phyloP scores from a whole-genome alignment of 768 basidiomycete species.

The Amanita brunnescens region DNA sequence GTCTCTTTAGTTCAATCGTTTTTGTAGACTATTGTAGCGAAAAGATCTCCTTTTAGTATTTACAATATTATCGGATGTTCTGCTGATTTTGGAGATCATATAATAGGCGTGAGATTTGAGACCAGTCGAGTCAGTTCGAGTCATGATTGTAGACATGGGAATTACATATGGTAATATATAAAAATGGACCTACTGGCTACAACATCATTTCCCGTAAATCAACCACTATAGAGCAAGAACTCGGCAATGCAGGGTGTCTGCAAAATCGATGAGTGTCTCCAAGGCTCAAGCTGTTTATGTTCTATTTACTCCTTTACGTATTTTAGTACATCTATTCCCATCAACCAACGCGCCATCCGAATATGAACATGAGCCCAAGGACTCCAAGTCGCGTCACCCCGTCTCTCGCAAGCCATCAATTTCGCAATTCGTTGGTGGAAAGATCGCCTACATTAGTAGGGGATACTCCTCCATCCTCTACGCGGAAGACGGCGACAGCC shows the following conservation, averaged over 20 bases:
- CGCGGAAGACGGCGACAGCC: not conserved
- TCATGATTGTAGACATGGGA: not conserved
- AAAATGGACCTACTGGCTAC: not conserved
- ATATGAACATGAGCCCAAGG: not conserved
- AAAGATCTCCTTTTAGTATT: too few relatives aligned
- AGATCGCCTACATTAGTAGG: constrained; percentile 3
- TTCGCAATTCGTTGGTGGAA: not conserved
- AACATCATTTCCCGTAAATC: not conserved
- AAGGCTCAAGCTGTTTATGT: not conserved
- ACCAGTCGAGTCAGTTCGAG: too few relatives aligned
- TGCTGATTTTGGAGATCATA: too few relatives aligned
- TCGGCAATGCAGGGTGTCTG: not conserved
- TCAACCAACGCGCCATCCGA: not conserved
- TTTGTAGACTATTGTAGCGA: too few relatives aligned
- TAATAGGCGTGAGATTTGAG: not conserved
- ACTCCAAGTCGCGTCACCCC: not conserved
- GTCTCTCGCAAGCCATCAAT: not conserved
- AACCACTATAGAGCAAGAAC: not conserved
- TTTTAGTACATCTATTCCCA: not conserved
- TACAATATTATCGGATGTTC: too few relatives aligned
- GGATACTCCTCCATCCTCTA: not conserved
- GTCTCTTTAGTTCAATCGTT: too few relatives aligned
- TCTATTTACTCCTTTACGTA: not conserved
- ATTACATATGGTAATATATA: not conserved
- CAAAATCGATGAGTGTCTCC: not conserved